Percentiles rank a stretch among this genome's conserved stretches.
Evolutionary conservation across 768 basidiomycete species (phyloP).

Genomic region (Panus rudis): DNA sequence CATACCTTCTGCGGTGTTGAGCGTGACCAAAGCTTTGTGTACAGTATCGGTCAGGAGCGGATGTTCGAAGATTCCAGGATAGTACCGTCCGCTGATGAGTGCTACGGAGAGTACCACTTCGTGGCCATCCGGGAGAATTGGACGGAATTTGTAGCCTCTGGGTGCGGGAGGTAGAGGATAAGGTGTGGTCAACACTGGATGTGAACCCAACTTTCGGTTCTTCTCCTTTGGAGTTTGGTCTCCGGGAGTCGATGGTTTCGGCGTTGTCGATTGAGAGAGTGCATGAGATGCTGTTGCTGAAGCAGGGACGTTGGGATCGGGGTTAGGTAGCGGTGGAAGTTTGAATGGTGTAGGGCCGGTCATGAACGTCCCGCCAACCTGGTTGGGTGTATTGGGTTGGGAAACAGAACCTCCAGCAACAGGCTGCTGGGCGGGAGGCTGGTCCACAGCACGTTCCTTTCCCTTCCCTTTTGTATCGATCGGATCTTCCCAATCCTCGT

Average conservation of each 20-base stretch:
- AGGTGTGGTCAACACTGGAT: constrained; percentile 25
- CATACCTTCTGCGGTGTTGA: constrained; percentile 27
- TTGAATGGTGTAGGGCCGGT: neutral
- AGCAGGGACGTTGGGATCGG: neutral
- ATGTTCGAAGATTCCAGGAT: constrained; percentile 62
- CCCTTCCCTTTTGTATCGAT: constrained; percentile 18
- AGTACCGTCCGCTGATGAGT: constrained; percentile 75
- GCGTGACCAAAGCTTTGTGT: constrained; percentile 29
- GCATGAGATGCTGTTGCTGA: neutral
- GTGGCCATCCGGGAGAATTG: constrained; percentile 51
- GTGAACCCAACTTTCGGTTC: constrained; percentile 33
- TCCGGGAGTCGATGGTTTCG: constrained; percentile 4
- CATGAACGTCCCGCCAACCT: neutral
- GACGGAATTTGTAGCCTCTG: constrained; percentile 59
- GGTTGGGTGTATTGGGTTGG: neutral
- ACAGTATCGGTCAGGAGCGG: constrained; percentile 45
- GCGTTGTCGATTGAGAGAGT: too few relatives aligned
- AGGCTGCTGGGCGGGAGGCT: neutral
- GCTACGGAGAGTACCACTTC: constrained; percentile 66
- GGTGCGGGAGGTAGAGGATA: constrained; percentile 58
- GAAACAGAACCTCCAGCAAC: neutral
- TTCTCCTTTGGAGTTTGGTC: constrained; percentile 18
- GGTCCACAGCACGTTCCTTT: constrained; percentile 21
- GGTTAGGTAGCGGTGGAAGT: neutral
- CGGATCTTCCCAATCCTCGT: constrained; percentile 56